Evolutionary conservation across 495 filamentous ascomycete genomes (phyloP).

Genomic region (Penicillium atrosanguineum): DNA sequence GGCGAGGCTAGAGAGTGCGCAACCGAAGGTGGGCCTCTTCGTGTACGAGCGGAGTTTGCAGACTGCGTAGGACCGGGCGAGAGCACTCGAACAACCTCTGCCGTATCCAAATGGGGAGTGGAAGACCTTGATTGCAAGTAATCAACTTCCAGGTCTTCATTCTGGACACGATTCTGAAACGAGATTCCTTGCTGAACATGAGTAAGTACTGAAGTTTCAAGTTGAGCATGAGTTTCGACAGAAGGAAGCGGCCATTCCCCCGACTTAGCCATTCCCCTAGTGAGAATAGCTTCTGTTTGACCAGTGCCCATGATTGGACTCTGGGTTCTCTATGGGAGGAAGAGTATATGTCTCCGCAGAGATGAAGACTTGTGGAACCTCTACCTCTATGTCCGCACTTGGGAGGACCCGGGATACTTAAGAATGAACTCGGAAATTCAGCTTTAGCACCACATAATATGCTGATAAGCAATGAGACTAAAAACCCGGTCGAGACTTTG

Average conservation of each 20-base stretch:
- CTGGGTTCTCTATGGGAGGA: not conserved
- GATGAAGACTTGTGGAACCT: not conserved
- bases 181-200: no score
- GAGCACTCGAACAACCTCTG: constrained; percentile 1
- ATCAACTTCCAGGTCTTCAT: not conserved
- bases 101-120: not conserved
- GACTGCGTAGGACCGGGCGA: not conserved
- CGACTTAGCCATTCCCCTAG: not conserved
- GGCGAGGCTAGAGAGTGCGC: constrained; percentile 4
- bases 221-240: no score
- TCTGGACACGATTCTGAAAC: not conserved
- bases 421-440: not conserved
- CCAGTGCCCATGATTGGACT: not conserved
- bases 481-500: not conserved
- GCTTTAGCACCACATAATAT: not conserved
- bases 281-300: not conserved
- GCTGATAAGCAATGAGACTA: not conserved
- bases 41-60: not conserved
- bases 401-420: not conserved
- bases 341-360: not conserved
- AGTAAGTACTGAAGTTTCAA: no score
- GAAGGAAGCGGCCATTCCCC: constrained; percentile 1
- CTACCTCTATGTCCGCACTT: not conserved
- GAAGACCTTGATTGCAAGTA: not conserved
- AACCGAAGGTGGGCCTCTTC: constrained; percentile 1